Evolutionary conservation across 768 basidiomycete genomes (phyloP).

Genomic region (Tricholomella constricta): DNA sequence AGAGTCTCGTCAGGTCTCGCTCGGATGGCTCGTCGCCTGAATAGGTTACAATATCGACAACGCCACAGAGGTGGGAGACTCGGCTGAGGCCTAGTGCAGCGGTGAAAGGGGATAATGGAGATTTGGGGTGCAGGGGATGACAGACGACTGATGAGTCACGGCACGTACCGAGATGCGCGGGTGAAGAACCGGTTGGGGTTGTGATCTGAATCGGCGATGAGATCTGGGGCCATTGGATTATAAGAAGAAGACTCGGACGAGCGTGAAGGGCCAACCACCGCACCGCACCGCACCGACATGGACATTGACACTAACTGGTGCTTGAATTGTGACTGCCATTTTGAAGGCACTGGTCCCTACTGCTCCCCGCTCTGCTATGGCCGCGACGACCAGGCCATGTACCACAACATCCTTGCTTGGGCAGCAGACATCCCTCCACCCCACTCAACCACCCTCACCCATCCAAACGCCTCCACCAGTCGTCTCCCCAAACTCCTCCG

Average conservation of each 20-base stretch:
- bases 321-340: slow-evolving; percentile 59
- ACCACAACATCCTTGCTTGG: slow-evolving; percentile 46
- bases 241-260: slow-evolving; percentile 10
- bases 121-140: no score
- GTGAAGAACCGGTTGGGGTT: slow-evolving; percentile 1
- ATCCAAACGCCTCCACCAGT: slow-evolving; percentile 20
- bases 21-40: no score
- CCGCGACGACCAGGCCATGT: slow-evolving; percentile 28
- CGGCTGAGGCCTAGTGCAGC: no score
- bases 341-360: slow-evolving; percentile 50
- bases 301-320: slow-evolving; percentile 74
- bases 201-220: not conserved
- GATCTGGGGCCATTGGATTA: slow-evolving; percentile 5
- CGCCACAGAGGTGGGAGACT: no score
- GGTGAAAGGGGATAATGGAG: no score
- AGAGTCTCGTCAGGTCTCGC: no score
- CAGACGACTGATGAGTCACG: no score
- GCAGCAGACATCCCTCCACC: slow-evolving; percentile 41
- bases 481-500: slow-evolving; percentile 42
- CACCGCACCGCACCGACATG: not conserved
- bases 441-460: slow-evolving; percentile 14
- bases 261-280: no score
- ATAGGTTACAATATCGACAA: no score
- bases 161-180: slow-evolving; percentile 31
- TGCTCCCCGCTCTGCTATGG: slow-evolving; percentile 49